Base-by-base conservation (phyloP, 1,284 basidiomycete genomes). In the Earliella scabrosa region DNA sequence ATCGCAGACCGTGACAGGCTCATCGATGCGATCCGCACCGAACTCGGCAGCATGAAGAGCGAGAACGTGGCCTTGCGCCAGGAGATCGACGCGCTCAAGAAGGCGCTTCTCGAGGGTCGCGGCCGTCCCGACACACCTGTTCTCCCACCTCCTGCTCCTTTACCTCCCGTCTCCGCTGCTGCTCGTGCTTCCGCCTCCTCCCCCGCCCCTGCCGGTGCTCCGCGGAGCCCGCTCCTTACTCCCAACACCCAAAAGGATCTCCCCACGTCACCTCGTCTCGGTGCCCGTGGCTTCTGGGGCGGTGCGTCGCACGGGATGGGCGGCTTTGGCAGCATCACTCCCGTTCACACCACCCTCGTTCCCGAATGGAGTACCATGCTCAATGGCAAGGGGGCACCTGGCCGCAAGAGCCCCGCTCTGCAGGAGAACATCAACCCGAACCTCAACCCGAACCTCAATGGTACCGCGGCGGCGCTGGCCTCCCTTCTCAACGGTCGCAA, bases 1-100 rank as follows among this genome's bases (percentile, higher is more conserved):
- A 93, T 98, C 66, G 90, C 92, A 31, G 93, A 97, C 68, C 88
- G 97, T 38, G 97, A 99, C 76, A 80, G 85, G 24, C 84, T 98
- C 56, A 92, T 99, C 64, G 88, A 93, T 62, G 88, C 90, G 24
- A 92, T 98, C 65, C 87, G 92, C 53, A 82, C 86, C 31, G 94
- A 99, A 72, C 83, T 98, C 21, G 88, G 90, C 27, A 83, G 82
- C 2, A 88, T 88, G 20, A 84, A 85, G 67, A 83, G 83, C 1
- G 95, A 98, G 78, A 98, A 98, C 73, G 75, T 82, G 44, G 89
- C 92, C 18, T 81, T 98, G 39, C 85, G 93, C 14, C 84, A 91
- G 60, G 94, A 97, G 72, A 89, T 98, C 53, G 79, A 83, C 1
- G 82, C 89, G 0, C 82, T 98, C 66, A 97, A 97, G 78, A 86